Base-by-base conservation (phyloP, 331 rosid species). In the Ulmus americana region DNA sequence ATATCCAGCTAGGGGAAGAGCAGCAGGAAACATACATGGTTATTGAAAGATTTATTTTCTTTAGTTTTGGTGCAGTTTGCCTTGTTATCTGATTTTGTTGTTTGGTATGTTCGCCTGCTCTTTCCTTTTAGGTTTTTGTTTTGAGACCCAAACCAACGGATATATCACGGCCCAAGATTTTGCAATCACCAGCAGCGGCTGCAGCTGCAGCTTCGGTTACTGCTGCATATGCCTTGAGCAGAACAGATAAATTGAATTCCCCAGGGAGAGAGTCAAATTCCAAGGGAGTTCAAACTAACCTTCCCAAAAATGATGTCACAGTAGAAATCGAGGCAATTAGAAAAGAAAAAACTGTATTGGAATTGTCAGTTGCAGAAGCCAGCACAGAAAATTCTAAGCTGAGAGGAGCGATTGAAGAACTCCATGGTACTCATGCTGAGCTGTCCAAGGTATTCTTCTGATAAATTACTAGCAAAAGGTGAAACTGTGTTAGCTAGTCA, bases 141-240 rank as follows among this genome's bases (percentile, higher is more conserved):
- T 69, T 94, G 97, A 85, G 80, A 79, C 95, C 94, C 70, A 94
- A 85, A 86, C 79, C 76, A 50, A 85, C 41, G 74, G 86, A 79
- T 62, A 72, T 61, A 42, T 65, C 68, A 48, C 85, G 70, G 55
- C 99, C 91, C 64, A 94, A 94, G 81, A 94, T 94, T 68, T 87
- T 87, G 76, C 97, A 81, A 75, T 94, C 99, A 7, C 95, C 99
- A 10, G 97, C 99, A 0, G 99, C 99, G 0, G 99, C 99, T 0
- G 99, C 99, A 0, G 97, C 99, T 0, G 99, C 99, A 3, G 97
- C 99, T 64, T 94, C 99, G 68, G 99, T 94, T 61, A 81, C 87
- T 71, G 95, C 95, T 65, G 97, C 99, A 50, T 94, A 87, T 79
- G 99, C 99, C 52, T 79, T 94, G 59, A 79, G 87, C 61, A 90